Conservation (phyloP, 768 basidiomycete genomes). For the Rossbeevera mucosa region DNA sequence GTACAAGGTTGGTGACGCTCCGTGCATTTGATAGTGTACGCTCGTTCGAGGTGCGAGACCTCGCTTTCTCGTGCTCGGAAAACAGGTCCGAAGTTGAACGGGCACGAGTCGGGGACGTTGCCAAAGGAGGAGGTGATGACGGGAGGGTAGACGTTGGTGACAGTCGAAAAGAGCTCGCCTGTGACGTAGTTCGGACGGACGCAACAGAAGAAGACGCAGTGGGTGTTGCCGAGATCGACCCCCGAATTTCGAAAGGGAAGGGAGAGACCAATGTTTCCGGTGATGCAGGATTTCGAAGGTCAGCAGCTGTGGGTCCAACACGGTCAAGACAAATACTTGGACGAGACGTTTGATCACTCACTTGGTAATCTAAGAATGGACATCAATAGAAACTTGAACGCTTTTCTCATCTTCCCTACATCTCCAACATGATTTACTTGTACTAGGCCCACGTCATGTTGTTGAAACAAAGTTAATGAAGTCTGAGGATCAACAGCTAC, state of each 20-base stretch:
- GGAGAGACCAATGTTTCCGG: constrained; percentile 51
- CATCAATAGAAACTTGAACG: constrained; percentile 71
- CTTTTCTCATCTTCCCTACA: constrained; percentile 65
- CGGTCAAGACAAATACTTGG: constrained; percentile 8
- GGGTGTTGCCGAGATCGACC: constrained; percentile 48
- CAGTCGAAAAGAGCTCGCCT: constrained; percentile 26
- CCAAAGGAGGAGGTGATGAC: constrained; percentile 34
- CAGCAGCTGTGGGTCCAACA: constrained; percentile 30
- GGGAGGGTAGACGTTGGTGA: constrained; percentile 34
- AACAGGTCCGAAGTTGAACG: constrained; percentile 54
- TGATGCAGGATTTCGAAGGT: constrained; percentile 69
- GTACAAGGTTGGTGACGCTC: constrained; percentile 24
- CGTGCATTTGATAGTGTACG: constrained; percentile 30
- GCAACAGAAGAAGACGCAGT: constrained; percentile 42
- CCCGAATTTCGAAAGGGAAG: constrained; percentile 51
- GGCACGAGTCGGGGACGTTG: constrained; percentile 49
- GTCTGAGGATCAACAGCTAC: constrained; percentile 53
- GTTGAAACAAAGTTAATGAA: constrained; percentile 46
- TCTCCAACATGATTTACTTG: constrained; percentile 60
- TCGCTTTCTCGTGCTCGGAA: constrained; percentile 39
- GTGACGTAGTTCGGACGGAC: constrained; percentile 31
- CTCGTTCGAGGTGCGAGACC: constrained; percentile 22
- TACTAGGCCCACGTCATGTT: constrained; percentile 73
- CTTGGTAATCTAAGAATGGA: constrained; percentile 49
- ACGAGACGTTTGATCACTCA: constrained; percentile 18